Base-by-base conservation (phyloP, 169 alveolate genomes). In the Eimeria sp. region DNA sequence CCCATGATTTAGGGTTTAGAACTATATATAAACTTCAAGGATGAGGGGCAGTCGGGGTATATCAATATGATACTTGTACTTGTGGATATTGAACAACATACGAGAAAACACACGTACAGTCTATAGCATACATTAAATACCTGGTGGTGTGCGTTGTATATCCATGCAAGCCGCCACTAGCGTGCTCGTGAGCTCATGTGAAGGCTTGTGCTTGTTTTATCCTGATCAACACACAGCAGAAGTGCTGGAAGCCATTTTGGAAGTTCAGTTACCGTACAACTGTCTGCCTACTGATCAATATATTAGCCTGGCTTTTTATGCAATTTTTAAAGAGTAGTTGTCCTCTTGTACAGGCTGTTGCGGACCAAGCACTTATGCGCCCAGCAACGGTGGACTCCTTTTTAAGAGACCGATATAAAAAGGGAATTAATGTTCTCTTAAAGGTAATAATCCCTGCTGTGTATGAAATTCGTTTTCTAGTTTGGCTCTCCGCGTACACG, bases 311-410 rank as follows among this genome's bases (percentile, higher is more conserved):
- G 11, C 27, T 10, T 70, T 20, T 70, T 34, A 34, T 34, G 40
- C 2, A 34, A 1, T 34, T 34, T 34, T 34, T 34, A 34, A 34
- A 0, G 40, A 34, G 40, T 34, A 34, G 40, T 2, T 34, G 40
- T 34, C 40, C 40, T 11, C 34, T 5, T 83, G 22, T 43, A 14
- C 89, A 90, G 95, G 89, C 65, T n/a, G 76, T 90, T 22, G 95
- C 95, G 7, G 95, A 90, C 11, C 89, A 90, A 45, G 95, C 95
- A 2, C 89, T 90, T 30, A 16, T 57, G n/a, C 76, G 78, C 14
- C 95, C 95, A 0, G 34, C 51, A 70, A 61, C 63, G 27, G 89
- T 75, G 27, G 95, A 90, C 57, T 5, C 51, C 49, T 90, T 57
- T 57, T 67, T 90, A 47, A 25, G 95, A n/a, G 95, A 90, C 3